A percentile compares a stretch with the other conserved stretches of the same genome.
These are phyloP conservation scores for Ophiostoma sp. DNA, from an alignment of 2,329 filamentous ascomycete species.

Conservation along the genomic window DNA sequence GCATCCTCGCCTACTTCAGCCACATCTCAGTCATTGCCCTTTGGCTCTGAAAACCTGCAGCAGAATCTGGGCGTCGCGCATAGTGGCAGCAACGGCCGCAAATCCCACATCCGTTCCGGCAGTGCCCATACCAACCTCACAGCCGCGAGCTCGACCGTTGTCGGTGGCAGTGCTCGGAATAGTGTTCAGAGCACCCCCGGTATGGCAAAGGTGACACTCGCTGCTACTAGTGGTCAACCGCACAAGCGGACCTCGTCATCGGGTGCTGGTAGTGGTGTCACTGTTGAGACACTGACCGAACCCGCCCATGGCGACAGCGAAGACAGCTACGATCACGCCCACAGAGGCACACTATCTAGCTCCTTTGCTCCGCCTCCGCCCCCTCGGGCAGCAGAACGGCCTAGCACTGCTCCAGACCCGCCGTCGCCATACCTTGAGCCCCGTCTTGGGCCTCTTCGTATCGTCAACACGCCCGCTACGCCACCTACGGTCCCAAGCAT, in stretches of 20 bases:
- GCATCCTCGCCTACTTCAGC: slow-evolving; percentile 14
- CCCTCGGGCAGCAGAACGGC: background rate
- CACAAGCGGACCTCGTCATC: slow-evolving; percentile 22
- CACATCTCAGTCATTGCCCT: background rate
- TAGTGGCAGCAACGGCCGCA: background rate
- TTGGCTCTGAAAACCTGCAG: background rate
- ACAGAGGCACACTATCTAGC: background rate
- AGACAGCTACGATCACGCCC: background rate
- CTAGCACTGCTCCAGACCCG: slow-evolving; percentile 2
- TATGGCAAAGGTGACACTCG: slow-evolving; percentile 1
- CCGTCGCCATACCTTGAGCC: slow-evolving; percentile 16
- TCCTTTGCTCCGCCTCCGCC: background rate
- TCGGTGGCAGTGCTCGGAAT: slow-evolving; percentile 21
- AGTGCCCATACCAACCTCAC: slow-evolving; percentile 20
- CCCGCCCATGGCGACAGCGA: background rate
- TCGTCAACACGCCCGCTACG: slow-evolving; percentile 16
- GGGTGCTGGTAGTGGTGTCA: slow-evolving; percentile 16
- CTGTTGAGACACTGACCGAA: background rate
- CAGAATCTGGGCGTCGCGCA: background rate
- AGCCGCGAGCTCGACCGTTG: slow-evolving; percentile 20
- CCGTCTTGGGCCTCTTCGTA: slow-evolving; percentile 18
- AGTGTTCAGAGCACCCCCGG: slow-evolving; percentile 21
- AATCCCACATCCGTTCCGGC: slow-evolving; percentile 17
- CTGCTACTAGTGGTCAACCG: background rate
- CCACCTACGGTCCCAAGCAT: background rate